These are phyloP conservation scores for Santalum album DNA, from an alignment of 164 flowering plant genomes.

Conservation along the genomic window DNA sequence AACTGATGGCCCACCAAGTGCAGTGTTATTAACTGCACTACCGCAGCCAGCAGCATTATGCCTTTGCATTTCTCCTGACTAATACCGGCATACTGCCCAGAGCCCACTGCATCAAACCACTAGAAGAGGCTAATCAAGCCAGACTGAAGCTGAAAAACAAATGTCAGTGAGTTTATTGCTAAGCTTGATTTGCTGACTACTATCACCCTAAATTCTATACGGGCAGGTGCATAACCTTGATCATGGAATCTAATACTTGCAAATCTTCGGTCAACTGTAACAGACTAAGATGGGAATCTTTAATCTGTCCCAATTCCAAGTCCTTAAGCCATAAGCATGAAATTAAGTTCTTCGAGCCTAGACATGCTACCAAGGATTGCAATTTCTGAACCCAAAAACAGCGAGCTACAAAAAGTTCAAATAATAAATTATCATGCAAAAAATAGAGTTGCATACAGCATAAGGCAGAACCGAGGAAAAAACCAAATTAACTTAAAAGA, in stretches of 20 bases:
- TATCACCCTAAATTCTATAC: background rate
- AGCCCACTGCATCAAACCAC: slow-evolving; percentile 55
- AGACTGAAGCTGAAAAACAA: slow-evolving; percentile 8
- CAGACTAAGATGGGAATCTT: background rate
- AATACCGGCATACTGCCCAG: slow-evolving; percentile 85
- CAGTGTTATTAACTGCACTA: slow-evolving; percentile 77
- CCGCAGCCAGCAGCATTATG: slow-evolving; percentile 74
- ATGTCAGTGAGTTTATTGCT: background rate
- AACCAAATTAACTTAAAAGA: too few relatives aligned
- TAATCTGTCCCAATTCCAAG: too few relatives aligned
- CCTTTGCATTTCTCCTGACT: slow-evolving; percentile 94
- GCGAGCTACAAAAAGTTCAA: too few relatives aligned
- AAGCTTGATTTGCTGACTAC: too few relatives aligned
- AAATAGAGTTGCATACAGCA: too few relatives aligned
- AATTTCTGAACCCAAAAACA: background rate
- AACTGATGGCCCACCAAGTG: slow-evolving; percentile 54
- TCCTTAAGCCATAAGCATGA: background rate
- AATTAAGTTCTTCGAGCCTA: background rate
- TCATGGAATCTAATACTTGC: background rate
- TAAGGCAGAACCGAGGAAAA: too few relatives aligned
- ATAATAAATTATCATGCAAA: too few relatives aligned
- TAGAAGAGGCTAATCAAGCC: slow-evolving; percentile 17
- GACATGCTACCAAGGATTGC: background rate
- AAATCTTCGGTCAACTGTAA: background rate
- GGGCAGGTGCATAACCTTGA: background rate